Base-by-base conservation (phyloP, 129 eudicot genomes). In the Escallonia herrerae region DNA sequence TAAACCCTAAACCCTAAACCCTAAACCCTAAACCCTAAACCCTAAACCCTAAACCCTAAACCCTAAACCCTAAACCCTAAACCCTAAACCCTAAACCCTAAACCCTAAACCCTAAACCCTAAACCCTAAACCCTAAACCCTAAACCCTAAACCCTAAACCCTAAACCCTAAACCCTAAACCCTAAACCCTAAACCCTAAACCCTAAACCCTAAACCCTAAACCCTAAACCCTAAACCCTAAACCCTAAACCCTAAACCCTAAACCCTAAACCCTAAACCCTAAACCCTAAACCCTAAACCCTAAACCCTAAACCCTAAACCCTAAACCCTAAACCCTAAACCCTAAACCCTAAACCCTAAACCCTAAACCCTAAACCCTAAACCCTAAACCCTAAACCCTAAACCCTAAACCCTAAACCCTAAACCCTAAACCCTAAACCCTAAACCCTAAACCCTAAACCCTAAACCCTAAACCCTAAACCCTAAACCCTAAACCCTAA, bases 191-290 rank as follows among this genome's bases (percentile, higher is more conserved):
- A 47, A 51, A 9, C 4, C 56, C 56, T 7, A 4, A 51, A 51
- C 56, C 56, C 4, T 3, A 51, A 51, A 51, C 56, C 56, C 56
- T 3, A 51, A 51, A 51, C 56, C 56, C 56, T 3, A 51, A 51
- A 51, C 56, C 56, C 56, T 3, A n/a, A 51, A 51, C 56, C 56
- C 56, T 3, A 51, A 51, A 51, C 56, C 56, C 56, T 51, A 51
- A 51, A 51, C 56, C 56, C 56, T 51, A 51, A 51, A 51, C 56
- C 56, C 56, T 3, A 51, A 51, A 51, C 56, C 56, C 56, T 51
- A 51, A 51, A 51, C 56, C 56, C 56, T 51, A 51, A 51, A 51
- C 56, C 56, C 56, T 3, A 51, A 51, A 51, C 56, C 56, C 56
- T 3, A 51, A 51, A 51, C 56, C 56, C 56, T 51, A 51, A 51